These are phyloP conservation scores for Saraca asoca DNA, from an alignment of 331 rosid species.

Conservation along the genomic window DNA sequence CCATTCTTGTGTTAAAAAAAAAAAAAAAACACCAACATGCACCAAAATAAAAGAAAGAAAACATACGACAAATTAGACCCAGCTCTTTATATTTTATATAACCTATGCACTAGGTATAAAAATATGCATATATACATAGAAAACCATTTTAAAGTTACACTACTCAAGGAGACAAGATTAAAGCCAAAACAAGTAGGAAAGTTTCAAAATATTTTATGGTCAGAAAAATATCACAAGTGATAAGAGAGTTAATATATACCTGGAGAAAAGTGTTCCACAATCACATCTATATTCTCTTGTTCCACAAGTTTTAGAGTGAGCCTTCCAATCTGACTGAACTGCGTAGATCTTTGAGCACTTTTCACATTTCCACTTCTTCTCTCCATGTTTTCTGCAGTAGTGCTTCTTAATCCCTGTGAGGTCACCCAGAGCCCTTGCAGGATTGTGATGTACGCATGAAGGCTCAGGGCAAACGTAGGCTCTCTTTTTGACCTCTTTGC, in stretches of 20 bases:
- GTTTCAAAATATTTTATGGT: too few species aligned
- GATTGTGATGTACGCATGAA: constrained; percentile 90
- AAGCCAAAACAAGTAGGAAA: not conserved
- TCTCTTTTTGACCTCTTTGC: constrained; percentile 74
- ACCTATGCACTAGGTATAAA: too few species aligned
- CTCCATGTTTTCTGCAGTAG: constrained; percentile 91
- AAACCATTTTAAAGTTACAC: too few species aligned
- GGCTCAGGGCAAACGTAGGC: constrained; percentile 98
- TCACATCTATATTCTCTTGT: constrained; percentile 96
- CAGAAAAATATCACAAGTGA: too few species aligned
- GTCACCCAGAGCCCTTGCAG: constrained; percentile 94
- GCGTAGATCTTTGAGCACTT: constrained; percentile 95
- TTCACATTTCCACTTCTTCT: constrained; percentile 98
- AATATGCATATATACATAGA: too few species aligned
- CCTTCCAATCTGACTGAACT: constrained; percentile 98
- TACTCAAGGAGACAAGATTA: too few species aligned
- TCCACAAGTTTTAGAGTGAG: constrained; percentile 96
- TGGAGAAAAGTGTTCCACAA: constrained; percentile 96
- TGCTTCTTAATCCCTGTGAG: constrained; percentile 97
- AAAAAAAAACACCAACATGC: too few species aligned
- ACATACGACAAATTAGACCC: too few species aligned
- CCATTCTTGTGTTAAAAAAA: constrained; percentile 32
- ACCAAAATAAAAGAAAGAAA: constrained; percentile 23
- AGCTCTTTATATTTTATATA: too few species aligned
- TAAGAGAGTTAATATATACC: constrained; percentile 42